Percentiles rank a stretch among this genome's conserved stretches.
These are phyloP conservation scores for Azolla pinnata DNA, from an alignment of 75 land plant species.

Conservation along the genomic window DNA sequence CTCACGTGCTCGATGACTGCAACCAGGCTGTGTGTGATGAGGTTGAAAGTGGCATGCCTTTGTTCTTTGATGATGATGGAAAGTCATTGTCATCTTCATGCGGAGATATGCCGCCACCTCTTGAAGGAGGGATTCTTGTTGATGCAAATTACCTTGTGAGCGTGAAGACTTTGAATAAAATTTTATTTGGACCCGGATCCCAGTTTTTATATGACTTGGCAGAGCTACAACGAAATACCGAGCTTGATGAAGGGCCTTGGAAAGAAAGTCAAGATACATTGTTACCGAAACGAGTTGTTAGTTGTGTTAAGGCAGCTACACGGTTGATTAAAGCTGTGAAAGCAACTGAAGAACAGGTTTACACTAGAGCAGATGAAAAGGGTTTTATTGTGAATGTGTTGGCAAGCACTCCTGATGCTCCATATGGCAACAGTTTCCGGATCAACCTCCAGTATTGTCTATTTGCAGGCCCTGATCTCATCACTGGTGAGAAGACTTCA, in stretches of 20 bases:
- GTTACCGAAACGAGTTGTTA: slow-evolving; percentile 26
- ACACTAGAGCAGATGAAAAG: slow-evolving; percentile 48
- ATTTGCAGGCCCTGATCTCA: slow-evolving; percentile 38
- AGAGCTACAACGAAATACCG: slow-evolving; percentile 45
- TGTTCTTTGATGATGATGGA: slow-evolving; percentile 31
- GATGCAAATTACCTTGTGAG: slow-evolving; percentile 38
- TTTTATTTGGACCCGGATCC: slow-evolving; percentile 48
- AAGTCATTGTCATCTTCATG: neutral
- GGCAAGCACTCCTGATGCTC: slow-evolving; percentile 79
- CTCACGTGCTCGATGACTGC: neutral
- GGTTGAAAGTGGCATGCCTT: neutral
- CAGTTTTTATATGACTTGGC: slow-evolving; percentile 32
- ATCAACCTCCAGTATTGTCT: slow-evolving; percentile 52
- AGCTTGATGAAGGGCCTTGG: slow-evolving; percentile 48
- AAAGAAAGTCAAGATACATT: slow-evolving; percentile 32
- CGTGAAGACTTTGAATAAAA: slow-evolving; percentile 35
- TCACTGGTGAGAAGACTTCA: slow-evolving; percentile 46
- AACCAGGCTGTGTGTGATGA: slow-evolving; percentile 10
- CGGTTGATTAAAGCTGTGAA: slow-evolving; percentile 58
- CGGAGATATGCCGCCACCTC: slow-evolving; percentile 50
- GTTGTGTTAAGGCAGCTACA: slow-evolving; percentile 62
- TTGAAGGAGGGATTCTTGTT: slow-evolving; percentile 58
- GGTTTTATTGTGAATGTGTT: slow-evolving; percentile 41
- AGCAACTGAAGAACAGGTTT: slow-evolving; percentile 68
- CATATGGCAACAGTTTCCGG: slow-evolving; percentile 56